Conservation (phyloP, 768 basidiomycete genomes). For the Podaxis sp. region DNA sequence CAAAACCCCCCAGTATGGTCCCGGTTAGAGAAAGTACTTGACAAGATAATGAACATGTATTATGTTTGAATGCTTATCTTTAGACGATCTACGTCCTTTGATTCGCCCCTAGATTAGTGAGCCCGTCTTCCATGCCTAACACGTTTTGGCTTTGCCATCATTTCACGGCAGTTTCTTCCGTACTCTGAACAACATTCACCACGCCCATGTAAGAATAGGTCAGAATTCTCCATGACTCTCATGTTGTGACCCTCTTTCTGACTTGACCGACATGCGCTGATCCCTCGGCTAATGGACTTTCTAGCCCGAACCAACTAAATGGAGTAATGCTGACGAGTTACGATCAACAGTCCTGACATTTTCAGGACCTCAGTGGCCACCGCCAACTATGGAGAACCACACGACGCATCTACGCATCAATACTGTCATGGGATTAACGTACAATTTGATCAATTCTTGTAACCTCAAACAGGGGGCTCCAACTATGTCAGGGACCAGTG, state of each 20-base stretch:
- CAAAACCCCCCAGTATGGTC: slow-evolving; percentile 22
- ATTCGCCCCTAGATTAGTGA: no score
- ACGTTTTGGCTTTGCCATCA: no score
- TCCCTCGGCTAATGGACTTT: background rate
- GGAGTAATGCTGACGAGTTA: background rate
- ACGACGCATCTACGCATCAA: background rate
- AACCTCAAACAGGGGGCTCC: background rate
- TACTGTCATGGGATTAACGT: background rate
- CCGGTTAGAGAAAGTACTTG: background rate
- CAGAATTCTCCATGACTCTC: no score
- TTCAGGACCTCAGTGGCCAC: background rate
- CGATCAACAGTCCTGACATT: background rate
- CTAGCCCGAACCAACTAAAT: background rate
- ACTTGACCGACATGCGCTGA: background rate
- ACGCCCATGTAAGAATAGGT: no score
- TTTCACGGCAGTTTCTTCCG: no score
- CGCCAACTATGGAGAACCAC: background rate
- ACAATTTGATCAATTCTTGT: background rate
- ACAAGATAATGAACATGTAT: background rate
- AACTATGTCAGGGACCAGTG: background rate
- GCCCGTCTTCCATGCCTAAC: no score
- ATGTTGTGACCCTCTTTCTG: background rate
- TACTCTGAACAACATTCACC: no score
- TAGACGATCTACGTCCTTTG: no score
- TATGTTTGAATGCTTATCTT: background rate